These are phyloP conservation scores for Alternaria tenuissima DNA, from an alignment of 2,329 filamentous ascomycete species.

Conservation along the genomic window DNA sequence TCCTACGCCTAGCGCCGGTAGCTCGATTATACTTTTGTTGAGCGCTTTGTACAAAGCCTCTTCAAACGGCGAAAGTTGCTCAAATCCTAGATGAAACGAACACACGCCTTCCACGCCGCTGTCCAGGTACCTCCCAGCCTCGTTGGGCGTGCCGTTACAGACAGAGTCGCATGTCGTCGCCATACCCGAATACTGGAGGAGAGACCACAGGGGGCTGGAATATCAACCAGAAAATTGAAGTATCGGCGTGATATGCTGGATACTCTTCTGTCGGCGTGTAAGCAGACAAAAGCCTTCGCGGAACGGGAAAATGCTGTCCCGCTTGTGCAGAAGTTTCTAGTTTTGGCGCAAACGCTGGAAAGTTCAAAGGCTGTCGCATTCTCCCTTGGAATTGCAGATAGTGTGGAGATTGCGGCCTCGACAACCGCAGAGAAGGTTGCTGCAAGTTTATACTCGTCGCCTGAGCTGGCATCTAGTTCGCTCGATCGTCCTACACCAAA, in stretches of 20 bases:
- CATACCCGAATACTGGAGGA: background rate
- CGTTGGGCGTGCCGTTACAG: background rate
- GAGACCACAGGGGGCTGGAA: background rate
- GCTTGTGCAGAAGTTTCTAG: constrained; percentile 11
- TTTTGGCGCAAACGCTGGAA: constrained; percentile 1
- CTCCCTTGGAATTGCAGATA: background rate
- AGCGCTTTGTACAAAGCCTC: background rate
- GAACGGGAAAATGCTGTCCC: background rate
- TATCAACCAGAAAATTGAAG: background rate
- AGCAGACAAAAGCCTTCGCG: background rate
- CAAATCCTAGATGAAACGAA: background rate
- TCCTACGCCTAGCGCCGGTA: background rate
- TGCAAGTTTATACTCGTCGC: background rate
- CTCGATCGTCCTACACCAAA: background rate
- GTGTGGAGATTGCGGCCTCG: background rate
- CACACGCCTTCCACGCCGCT: background rate
- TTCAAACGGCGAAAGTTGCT: background rate
- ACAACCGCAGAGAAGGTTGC: background rate
- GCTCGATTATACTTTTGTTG: background rate
- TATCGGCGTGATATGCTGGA: constrained; percentile 2
- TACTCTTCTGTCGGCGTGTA: background rate
- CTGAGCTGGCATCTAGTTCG: background rate
- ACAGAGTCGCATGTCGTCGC: constrained; percentile 5
- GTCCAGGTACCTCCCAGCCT: background rate
- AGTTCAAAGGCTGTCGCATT: constrained; percentile 9